Conservation (phyloP, 768 basidiomycete genomes). For the Kwoniella botswanensis region DNA sequence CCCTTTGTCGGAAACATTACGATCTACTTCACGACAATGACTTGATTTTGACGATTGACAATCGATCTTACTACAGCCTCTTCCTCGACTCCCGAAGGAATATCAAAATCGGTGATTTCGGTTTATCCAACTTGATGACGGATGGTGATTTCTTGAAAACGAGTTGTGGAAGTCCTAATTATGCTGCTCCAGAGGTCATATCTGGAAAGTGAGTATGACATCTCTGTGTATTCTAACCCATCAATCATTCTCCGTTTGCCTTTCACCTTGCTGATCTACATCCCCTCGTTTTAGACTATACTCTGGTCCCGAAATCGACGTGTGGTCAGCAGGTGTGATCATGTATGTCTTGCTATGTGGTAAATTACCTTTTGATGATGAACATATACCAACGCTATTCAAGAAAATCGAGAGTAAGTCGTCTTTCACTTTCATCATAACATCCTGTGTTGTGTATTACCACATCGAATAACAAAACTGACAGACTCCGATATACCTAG, state of each 20-base stretch:
- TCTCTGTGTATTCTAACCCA: no score
- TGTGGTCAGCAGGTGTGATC: conserved; percentile 99
- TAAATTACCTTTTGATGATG: conserved; percentile 94
- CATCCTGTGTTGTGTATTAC: background rate
- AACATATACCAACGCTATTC: conserved; percentile 89
- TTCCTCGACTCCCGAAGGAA: conserved; percentile 60
- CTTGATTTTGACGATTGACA: no score
- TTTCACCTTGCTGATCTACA: background rate
- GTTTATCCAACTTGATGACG: conserved; percentile 90
- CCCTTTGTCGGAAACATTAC: no score
- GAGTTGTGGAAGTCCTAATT: conserved; percentile 97
- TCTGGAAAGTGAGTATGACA: conserved; percentile 68
- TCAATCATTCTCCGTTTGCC: no score
- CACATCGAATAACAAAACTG: background rate
- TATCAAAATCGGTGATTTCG: conserved; percentile 99
- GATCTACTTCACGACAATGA: no score
- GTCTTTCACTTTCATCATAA: background rate
- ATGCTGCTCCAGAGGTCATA: conserved; percentile 98
- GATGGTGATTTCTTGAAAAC: conserved; percentile 97
- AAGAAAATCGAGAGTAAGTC: conserved; percentile 81
- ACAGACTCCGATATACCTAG: conserved; percentile 58
- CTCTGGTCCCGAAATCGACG: conserved; percentile 96
- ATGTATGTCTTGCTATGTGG: conserved; percentile 98
- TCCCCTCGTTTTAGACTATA: conserved; percentile 65
- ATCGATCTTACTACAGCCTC: conserved; percentile 38